These are phyloP conservation scores for Trichoderma sp. DNA, from an alignment of 2,329 filamentous ascomycete species.

Conservation along the genomic window DNA sequence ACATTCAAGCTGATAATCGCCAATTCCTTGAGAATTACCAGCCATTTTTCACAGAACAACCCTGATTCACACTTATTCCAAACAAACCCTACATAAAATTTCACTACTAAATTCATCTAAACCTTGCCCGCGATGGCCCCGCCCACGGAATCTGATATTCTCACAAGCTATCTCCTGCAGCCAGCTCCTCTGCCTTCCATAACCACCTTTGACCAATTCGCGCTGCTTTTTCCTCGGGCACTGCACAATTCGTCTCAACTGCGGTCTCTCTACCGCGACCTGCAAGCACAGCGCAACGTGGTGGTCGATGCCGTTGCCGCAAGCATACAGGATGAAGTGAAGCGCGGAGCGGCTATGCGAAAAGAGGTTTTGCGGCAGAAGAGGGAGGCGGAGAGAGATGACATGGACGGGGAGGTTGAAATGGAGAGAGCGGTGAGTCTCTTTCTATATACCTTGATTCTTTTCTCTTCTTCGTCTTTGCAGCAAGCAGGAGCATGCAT, in stretches of 20 bases:
- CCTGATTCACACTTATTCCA: conserved; percentile 67
- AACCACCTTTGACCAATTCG: conserved; percentile 75
- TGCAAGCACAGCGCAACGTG: conserved; percentile 73
- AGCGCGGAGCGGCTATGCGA: conserved; percentile 61
- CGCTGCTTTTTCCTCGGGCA: conserved; percentile 71
- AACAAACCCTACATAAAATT: conserved; percentile 69
- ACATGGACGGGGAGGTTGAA: conserved; percentile 65
- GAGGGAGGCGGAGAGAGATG: conserved; percentile 56
- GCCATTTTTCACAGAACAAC: neutral
- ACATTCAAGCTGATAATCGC: neutral
- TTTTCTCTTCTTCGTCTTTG: neutral
- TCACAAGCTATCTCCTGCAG: conserved; percentile 76
- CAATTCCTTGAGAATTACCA: neutral
- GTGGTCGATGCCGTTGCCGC: conserved; percentile 68
- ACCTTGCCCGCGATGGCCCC: neutral
- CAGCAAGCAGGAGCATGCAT: neutral
- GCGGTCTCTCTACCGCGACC: conserved; percentile 73
- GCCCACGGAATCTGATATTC: conserved; percentile 69
- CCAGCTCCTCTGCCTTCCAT: conserved; percentile 75
- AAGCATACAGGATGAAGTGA: conserved; percentile 68
- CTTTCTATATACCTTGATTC: neutral
- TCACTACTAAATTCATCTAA: neutral
- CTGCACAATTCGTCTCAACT: conserved; percentile 69
- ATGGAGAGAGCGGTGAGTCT: conserved; percentile 60
- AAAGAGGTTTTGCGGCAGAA: conserved; percentile 60